phyloP scores from a whole-genome alignment of 164 flowering plant genomes.

The Magnolia officinalis region DNA sequence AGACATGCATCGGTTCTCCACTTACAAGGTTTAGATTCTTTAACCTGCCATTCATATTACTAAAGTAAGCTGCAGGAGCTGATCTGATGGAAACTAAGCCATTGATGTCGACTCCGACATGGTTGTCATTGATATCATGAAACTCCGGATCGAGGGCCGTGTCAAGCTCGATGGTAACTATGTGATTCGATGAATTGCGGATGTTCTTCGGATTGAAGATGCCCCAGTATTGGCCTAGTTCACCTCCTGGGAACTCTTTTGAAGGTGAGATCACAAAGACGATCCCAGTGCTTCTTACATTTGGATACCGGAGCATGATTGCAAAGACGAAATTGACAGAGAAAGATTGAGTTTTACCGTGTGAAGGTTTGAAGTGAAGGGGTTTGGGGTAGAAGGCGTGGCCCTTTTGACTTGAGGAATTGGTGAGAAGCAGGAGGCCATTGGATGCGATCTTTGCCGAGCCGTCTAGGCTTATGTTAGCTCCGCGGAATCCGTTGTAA shows the following conservation, averaged over 20 bases:
- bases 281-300: constrained; percentile 53
- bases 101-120: constrained; percentile 42
- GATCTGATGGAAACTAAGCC: constrained; percentile 26
- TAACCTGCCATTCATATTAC: background rate
- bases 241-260: constrained; percentile 22
- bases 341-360: constrained; percentile 34
- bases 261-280: constrained; percentile 46
- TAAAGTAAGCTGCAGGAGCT: constrained; percentile 16
- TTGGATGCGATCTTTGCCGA: too few species aligned
- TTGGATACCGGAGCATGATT: constrained; percentile 39
- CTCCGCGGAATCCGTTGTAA: too few species aligned
- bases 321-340: constrained; percentile 51
- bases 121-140: too few species aligned
- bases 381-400: constrained; percentile 46
- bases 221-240: constrained; percentile 35
- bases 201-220: constrained; percentile 30
- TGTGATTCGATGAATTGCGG: constrained; percentile 28
- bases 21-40: constrained; percentile 23
- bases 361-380: constrained; percentile 30
- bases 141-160: constrained; percentile 12
- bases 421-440: too few species aligned
- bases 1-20: constrained; percentile 18
- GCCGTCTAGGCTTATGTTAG: too few species aligned
- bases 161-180: constrained; percentile 44
- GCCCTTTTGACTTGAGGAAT: constrained; percentile 13